Evolutionary conservation across 2,329 filamentous ascomycete species (phyloP), one percentile per base, ranked within the genome.

Genomic region (Colletotrichum eremochloae): DNA sequence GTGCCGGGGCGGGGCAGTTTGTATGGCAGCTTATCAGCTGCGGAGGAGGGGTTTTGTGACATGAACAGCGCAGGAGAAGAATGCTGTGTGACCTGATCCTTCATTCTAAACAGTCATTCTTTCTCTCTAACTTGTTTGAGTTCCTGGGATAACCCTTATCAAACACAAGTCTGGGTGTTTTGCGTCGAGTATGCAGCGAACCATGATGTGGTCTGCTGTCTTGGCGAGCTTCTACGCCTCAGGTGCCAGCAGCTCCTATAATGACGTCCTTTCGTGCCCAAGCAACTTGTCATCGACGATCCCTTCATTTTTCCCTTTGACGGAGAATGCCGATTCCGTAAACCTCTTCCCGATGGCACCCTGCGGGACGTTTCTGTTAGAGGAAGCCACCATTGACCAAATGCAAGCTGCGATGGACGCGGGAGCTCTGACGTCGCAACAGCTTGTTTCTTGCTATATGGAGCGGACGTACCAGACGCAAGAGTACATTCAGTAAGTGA

Each of bases 361-460:
- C 15, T 94, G 92, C 79, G 81, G 87, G 68, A 87, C 86, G 12
- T 86, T 93, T 75, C 82, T 84, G 60, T 83, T 94, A 20, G 90
- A 93, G 79, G 92, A 94, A 78, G 91, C 91, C 20, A 91, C 88
- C 8, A 92, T 94, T 73, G 90, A 93, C 74, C 82, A 92, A 72
- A 86, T 95, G 76, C 91, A 93, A 76, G 77, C 80, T 5, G 86
- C 87, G 40, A 85, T 94, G 85, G 75, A 75, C 8, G 79, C 80
- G n/a, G 88, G 88, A 5, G 82, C 78, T 14, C 80, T 93, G 71
- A 91, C 88, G 0, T 88, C 86, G 24, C 85, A 87, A 33, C 84
- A 92, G 73, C 82, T 93, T 31, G 83, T 88, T 11, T 77, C 81
- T n/a, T 93, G 91, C 81, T 93, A 93, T 79, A 77, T 92, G 48